These are phyloP conservation scores for Cucumis variabilis DNA, from an alignment of 331 rosid genomes.

Conservation along the genomic window DNA sequence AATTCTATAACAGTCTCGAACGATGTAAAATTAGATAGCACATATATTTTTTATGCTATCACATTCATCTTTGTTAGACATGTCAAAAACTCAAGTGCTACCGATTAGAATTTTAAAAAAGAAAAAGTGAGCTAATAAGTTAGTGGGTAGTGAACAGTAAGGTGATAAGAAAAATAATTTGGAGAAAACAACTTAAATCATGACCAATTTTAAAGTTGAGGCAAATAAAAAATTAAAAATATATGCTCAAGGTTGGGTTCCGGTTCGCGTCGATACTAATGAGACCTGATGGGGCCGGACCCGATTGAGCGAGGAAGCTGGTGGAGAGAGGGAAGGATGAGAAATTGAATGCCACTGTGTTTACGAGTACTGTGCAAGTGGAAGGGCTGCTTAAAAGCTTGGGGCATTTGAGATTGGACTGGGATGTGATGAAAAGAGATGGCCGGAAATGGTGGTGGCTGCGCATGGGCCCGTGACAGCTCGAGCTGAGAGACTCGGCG, in stretches of 20 bases:
- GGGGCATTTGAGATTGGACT: slow-evolving; percentile 57
- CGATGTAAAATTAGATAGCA: no score
- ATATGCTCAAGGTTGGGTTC: slow-evolving; percentile 48
- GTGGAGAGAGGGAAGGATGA: slow-evolving; percentile 50
- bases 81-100: no score
- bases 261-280: slow-evolving; percentile 64
- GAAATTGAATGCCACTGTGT: slow-evolving; percentile 60
- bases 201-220: no score
- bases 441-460: slow-evolving; percentile 61
- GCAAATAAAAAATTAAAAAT: no score
- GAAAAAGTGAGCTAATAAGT: no score
- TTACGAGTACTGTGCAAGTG: slow-evolving; percentile 86
- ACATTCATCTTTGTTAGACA: no score
- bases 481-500: slow-evolving; percentile 71
- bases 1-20: no score
- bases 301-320: slow-evolving; percentile 56
- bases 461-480: slow-evolving; percentile 81
- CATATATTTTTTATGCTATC: no score
- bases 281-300: slow-evolving; percentile 85
- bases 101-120: no score
- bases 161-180: no score
- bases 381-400: slow-evolving; percentile 80
- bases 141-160: no score
- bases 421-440: slow-evolving; percentile 48
- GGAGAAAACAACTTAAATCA: no score